Conservation (phyloP, 1,139 yeast genomes). For the Sugiyamaella grinbergsii region DNA sequence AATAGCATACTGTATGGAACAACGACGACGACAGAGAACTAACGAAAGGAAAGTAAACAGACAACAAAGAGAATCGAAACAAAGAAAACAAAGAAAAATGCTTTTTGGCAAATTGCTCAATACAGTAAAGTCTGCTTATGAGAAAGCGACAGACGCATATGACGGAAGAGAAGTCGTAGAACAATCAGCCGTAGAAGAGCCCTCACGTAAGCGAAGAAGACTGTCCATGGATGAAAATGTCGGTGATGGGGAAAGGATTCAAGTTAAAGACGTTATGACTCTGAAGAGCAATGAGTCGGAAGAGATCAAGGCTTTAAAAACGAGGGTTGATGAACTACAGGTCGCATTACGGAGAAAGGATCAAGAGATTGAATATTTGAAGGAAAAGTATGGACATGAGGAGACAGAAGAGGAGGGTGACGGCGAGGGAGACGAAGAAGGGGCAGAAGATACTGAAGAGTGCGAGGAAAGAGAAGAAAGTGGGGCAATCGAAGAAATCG, state of each 20-base stretch:
- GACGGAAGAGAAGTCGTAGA: slow-evolving; percentile 12
- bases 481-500: too few species aligned
- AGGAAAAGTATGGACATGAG: slow-evolving; percentile 14
- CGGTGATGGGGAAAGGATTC: slow-evolving; percentile 2
- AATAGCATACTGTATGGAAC: not conserved
- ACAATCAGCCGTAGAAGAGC: not conserved
- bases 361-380: slow-evolving; percentile 19
- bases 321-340: slow-evolving; percentile 24
- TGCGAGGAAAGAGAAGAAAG: slow-evolving; percentile 12
- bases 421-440: slow-evolving; percentile 17
- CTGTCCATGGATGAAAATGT: slow-evolving; percentile 8
- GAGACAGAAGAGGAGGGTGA: slow-evolving; percentile 16
- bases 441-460: slow-evolving; percentile 7
- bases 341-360: slow-evolving; percentile 21
- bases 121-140: slow-evolving; percentile 28
- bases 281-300: slow-evolving; percentile 11
- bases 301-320: slow-evolving; percentile 19
- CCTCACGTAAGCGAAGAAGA: slow-evolving; percentile 21
- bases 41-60: too few species aligned
- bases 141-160: slow-evolving; percentile 33
- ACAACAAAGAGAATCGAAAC: too few species aligned
- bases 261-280: not conserved
- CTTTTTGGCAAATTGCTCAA: slow-evolving; percentile 26
- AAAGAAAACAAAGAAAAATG: too few species aligned
- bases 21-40: not conserved